Conservation (phyloP, 2,329 filamentous ascomycete genomes). For the Fusarium globosum region DNA sequence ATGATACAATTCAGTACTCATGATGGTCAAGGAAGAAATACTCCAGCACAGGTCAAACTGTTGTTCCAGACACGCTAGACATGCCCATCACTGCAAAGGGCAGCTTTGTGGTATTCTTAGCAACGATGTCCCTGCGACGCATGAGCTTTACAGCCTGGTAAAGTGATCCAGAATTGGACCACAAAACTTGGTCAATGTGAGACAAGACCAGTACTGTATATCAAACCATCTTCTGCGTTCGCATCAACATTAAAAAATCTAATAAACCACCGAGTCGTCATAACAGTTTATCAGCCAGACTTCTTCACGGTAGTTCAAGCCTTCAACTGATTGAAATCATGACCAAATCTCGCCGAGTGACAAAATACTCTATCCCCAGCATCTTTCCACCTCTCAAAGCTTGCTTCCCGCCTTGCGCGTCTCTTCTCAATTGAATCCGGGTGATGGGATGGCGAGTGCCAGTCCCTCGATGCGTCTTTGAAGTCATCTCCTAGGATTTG, state of each 20-base stretch:
- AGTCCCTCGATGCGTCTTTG: neutral
- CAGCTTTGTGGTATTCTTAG: neutral
- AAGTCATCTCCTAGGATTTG: neutral
- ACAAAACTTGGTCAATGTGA: neutral
- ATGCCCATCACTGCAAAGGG: neutral
- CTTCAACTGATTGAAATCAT: neutral
- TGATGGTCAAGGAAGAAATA: neutral
- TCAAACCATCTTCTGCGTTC: constrained; percentile 11
- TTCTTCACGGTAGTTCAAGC: neutral
- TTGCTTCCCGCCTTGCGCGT: constrained; percentile 35
- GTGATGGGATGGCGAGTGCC: neutral
- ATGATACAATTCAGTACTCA: neutral
- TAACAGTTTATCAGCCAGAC: neutral
- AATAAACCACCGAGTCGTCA: neutral
- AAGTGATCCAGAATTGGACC: neutral
- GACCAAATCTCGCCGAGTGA: constrained; percentile 21
- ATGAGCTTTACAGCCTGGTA: neutral
- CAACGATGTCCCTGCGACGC: neutral
- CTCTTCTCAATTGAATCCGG: constrained; percentile 15
- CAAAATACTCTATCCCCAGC: constrained; percentile 41
- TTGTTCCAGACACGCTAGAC: neutral
- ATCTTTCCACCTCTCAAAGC: constrained; percentile 38
- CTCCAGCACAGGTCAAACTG: neutral
- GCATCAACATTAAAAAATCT: neutral
- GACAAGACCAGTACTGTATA: neutral